These are phyloP conservation scores for Volvariella volvacea DNA, from an alignment of 1,284 basidiomycete genomes.

Conservation along the genomic window DNA sequence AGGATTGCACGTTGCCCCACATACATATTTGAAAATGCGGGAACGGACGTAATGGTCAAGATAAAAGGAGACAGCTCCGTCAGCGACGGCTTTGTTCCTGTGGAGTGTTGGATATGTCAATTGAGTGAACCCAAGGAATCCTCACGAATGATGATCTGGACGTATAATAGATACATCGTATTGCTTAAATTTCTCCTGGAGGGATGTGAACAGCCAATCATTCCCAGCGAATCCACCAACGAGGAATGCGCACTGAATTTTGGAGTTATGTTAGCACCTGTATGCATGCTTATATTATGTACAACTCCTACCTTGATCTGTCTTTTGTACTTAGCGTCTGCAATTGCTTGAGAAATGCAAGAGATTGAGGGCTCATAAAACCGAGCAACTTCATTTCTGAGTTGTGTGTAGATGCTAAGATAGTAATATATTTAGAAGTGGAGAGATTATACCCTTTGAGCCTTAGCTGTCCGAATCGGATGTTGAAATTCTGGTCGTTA, in stretches of 20 bases:
- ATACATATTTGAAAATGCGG: conserved; percentile 30
- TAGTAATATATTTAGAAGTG: neutral
- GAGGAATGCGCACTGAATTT: conserved; percentile 13
- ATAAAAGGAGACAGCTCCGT: conserved; percentile 38
- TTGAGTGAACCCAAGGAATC: neutral
- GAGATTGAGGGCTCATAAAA: conserved; percentile 42
- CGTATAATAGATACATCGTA: conserved; percentile 15
- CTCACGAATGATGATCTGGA: conserved; percentile 22
- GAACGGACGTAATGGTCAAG: conserved; percentile 35
- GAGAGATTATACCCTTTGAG: conserved; percentile 7
- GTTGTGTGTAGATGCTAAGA: neutral
- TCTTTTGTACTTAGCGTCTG: conserved; percentile 7
- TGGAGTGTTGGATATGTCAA: neutral
- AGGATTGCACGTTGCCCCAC: conserved; percentile 24
- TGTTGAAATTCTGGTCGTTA: conserved; percentile 19
- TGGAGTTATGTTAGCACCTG: neutral
- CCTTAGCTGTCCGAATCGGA: conserved; percentile 7
- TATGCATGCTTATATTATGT: too few species aligned
- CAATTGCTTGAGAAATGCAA: conserved; percentile 33
- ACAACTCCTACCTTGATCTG: conserved; percentile 2
- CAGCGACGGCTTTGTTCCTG: conserved; percentile 42
- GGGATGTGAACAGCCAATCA: conserved; percentile 14
- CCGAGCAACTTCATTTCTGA: conserved; percentile 29
- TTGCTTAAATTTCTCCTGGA: conserved; percentile 14
- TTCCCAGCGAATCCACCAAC: conserved; percentile 15